Evolutionary conservation across 1,284 basidiomycete genomes (phyloP), one percentile per base, ranked within the genome.

Genomic region (Flammula alnicola): DNA sequence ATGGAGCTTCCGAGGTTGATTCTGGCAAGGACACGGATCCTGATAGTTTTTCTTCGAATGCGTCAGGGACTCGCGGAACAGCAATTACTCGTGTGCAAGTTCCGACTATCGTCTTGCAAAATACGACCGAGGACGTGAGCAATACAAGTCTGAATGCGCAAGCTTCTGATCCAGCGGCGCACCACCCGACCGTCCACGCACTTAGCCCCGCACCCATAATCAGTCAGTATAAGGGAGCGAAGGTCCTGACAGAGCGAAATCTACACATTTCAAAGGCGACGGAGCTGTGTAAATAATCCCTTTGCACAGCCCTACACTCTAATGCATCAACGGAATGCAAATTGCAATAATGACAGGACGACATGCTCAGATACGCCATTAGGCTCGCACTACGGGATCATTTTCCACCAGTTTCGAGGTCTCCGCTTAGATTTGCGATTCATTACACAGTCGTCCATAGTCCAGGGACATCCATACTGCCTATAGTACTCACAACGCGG

Each of bases 141-240:
- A 25, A 7, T 16, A 41, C 12, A 25, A 41, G 22, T 20, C 29
- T 20, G 29, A 14, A 26, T 23, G 9, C 14, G 20, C 20, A n/a
- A 10, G 20, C 14, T 16, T 26, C 25, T 16, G 11, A 16, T 16
- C 9, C 16, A 16, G 5, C 30, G 11, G 16, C 32, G 16, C 33
- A 26, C 6, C 11, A n/a, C 19, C 11, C 12, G 16, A 44, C 23
- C 16, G 16, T 44, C 8, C 31, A 32, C 5, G 39, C 42, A 35
- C 47, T 49, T 37, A 44, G 44, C 6, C 48, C 52, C 16, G 47
- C 52, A n/a, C 47, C 52, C 4, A 22, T 32, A 10, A 47, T 54
- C n/a, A 26, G 38, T 29, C 39, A 39, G 23, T 44, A 46, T 10
- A 54, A 44, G 32, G 44, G 30, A 35, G 6, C 43, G 19, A n/a